Evolutionary conservation across 495 filamentous ascomycete species (phyloP), one percentile per base, ranked within the genome.

Genomic region (Penicillium robsamsonii): DNA sequence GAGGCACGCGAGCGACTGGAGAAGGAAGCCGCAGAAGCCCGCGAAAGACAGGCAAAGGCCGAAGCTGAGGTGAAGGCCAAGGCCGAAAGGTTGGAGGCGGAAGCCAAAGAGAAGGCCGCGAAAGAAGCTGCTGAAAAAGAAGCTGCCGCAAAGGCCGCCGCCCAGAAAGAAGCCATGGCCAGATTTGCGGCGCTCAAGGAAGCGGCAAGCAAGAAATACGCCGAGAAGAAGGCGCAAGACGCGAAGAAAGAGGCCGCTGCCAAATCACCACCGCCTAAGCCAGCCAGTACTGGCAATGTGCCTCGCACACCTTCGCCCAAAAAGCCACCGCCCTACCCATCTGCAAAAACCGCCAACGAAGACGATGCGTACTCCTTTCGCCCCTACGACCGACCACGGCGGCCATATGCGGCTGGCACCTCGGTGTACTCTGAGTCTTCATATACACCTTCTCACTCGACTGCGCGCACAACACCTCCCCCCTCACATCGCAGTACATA

Each of bases 381-480:
- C 15, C 90, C 92, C 4, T 94, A 95, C 74, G 89, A 95, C 68
- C 81, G 82, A 53, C 82, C 87, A 10, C 84, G 85, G 67, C 75
- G 79, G 31, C 76, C 74, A 8, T 76, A 78, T 22, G 69, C 70
- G 35, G 75, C 67, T 53, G 83, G 78, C 50, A 85, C 85, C 4
- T 89, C 89, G 10, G 77, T 86, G 30, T 86, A 86, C 60, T 94
- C 91, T 37, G 90, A 92, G 65, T 90, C 89, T 24, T 93, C 89
- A 11, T 96, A 91, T 67, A 85, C 90, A 2, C 81, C 89, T 1
- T 93, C 88, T 3, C 82, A 87, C 46, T 88, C 88, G 10, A 96
- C 92, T 0, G 81, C 88, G n/a, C 85, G 87, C 30, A 95, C 92
- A 4, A 91, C 87, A 3, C 91, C 92, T 30, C 91, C 92, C 3